phyloP scores from a whole-genome alignment of 1,284 basidiomycete genomes.

The Moesziomyces sp. region DNA sequence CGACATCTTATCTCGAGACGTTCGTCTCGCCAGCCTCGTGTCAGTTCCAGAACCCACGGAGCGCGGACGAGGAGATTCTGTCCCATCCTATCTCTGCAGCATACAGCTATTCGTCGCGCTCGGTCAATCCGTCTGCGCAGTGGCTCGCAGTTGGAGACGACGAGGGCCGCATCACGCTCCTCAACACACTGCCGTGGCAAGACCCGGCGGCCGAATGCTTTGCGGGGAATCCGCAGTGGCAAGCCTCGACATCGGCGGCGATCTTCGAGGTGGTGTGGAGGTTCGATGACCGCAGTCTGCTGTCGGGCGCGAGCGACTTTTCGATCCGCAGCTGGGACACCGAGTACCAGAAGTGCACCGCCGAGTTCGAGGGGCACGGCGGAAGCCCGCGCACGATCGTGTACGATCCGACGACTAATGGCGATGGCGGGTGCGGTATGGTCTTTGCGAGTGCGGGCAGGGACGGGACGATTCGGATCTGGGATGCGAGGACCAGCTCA shows the following conservation, averaged over 20 bases:
- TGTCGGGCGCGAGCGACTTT: constrained; percentile 61
- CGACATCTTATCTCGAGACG: constrained; percentile 30
- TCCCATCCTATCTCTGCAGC: constrained; percentile 55
- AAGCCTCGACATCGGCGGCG: constrained; percentile 36
- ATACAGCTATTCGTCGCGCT: constrained; percentile 53
- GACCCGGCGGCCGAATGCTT: constrained; percentile 17
- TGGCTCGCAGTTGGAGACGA: constrained; percentile 66
- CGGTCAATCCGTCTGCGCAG: constrained; percentile 47
- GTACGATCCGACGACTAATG: constrained; percentile 55
- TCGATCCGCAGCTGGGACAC: constrained; percentile 61
- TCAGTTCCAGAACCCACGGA: constrained; percentile 15
- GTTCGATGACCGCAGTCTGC: constrained; percentile 56
- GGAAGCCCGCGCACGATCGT: constrained; percentile 60
- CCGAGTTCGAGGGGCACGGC: constrained; percentile 39
- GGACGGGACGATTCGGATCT: constrained; percentile 62
- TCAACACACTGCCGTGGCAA: constrained; percentile 53
- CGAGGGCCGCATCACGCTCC: constrained; percentile 59
- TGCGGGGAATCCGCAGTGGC: constrained; percentile 26
- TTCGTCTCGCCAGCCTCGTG: constrained; percentile 40
- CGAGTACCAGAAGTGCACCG: constrained; percentile 47
- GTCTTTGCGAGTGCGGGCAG: constrained; percentile 60
- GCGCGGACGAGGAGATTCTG: constrained; percentile 14
- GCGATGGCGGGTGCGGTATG: constrained; percentile 43
- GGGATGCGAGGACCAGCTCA: constrained; percentile 48
- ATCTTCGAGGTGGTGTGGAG: constrained; percentile 63